These are phyloP conservation scores for Coemansia sp. DNA, from an alignment of 192 early-diverging fungal species.

Conservation along the genomic window DNA sequence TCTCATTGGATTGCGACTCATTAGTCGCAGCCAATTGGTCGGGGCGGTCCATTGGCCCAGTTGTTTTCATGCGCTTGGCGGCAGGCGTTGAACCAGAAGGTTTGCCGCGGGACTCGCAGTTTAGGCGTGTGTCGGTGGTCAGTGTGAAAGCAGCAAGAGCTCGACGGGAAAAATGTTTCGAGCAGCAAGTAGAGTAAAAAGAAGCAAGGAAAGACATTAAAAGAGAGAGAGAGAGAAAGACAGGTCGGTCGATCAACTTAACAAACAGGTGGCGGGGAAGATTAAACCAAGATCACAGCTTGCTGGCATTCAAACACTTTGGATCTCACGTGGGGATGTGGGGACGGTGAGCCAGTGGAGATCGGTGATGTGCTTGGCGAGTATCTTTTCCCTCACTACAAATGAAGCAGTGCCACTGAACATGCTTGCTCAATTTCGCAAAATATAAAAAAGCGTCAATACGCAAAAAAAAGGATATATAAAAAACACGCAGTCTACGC, in stretches of 20 bases:
- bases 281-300: background rate
- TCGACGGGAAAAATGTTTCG: background rate
- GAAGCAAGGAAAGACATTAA: too few species aligned
- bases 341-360: conserved; percentile 5
- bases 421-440: conserved; percentile 32
- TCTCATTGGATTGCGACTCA: too few species aligned
- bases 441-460: conserved; percentile 1
- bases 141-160: background rate
- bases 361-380: too few species aligned
- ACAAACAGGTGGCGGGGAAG: too few species aligned
- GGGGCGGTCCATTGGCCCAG: too few species aligned
- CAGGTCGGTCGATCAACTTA: background rate
- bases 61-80: too few species aligned
- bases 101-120: too few species aligned
- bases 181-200: background rate
- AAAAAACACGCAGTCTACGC: too few species aligned
- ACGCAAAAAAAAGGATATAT: background rate
- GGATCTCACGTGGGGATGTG: background rate
- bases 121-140: background rate
- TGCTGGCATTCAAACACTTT: background rate
- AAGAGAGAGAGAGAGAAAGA: background rate
- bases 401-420: too few species aligned
- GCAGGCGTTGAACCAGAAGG: too few species aligned
- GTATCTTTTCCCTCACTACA: too few species aligned
- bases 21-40: too few species aligned